Conservation (phyloP, 345 rosid species). For the Ailanthus altissimus region DNA sequence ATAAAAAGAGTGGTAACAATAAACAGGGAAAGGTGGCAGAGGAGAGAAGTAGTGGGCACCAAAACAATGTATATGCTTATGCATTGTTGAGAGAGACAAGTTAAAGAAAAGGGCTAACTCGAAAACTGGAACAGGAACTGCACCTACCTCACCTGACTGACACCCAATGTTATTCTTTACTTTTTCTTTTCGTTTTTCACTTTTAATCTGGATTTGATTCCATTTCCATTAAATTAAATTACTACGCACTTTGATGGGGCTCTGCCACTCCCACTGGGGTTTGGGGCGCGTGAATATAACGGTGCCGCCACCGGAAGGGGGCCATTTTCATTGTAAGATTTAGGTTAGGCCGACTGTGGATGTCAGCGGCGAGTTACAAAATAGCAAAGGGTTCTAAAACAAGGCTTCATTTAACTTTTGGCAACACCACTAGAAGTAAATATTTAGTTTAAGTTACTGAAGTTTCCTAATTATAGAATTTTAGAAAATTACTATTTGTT, state of each 20-base stretch:
- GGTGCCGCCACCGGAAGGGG: slow-evolving; percentile 24
- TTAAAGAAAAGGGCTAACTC: slow-evolving; percentile 53
- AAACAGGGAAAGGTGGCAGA: slow-evolving; percentile 15
- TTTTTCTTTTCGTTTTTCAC: neutral
- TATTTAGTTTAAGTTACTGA: too few relatives aligned
- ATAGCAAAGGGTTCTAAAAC: too few relatives aligned
- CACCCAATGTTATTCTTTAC: slow-evolving; percentile 43
- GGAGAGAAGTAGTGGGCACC: slow-evolving; percentile 35
- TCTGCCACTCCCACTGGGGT: neutral
- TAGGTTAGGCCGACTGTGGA: too few relatives aligned
- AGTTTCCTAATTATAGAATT: too few relatives aligned
- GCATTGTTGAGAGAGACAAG: slow-evolving; percentile 33
- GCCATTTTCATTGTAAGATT: slow-evolving; percentile 23
- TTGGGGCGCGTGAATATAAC: slow-evolving; percentile 15
- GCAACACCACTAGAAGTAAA: too few relatives aligned
- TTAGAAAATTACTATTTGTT: too few relatives aligned
- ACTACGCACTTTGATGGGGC: too few relatives aligned
- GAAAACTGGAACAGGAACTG: neutral
- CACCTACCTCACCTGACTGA: slow-evolving; percentile 30
- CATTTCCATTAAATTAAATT: too few relatives aligned
- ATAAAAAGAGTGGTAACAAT: neutral
- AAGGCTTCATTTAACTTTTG: neutral
- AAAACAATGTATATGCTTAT: slow-evolving; percentile 22
- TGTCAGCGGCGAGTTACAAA: too few relatives aligned
- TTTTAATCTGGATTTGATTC: neutral